Base-by-base conservation (phyloP, 2,329 filamentous ascomycete species). In the Fusarium sp. region DNA sequence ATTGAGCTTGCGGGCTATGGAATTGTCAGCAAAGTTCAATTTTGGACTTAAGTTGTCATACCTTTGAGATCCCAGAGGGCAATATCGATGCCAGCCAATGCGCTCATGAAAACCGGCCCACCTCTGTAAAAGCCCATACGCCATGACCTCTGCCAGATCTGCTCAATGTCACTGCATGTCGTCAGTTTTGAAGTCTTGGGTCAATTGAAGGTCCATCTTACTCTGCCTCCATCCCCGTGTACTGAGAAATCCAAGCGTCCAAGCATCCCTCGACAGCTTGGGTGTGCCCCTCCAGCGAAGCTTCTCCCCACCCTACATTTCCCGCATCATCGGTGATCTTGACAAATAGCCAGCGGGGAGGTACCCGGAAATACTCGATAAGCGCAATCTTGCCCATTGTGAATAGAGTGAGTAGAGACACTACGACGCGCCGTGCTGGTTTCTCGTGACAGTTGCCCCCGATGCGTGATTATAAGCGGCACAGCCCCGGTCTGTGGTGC, bases 21-120 rank as follows among this genome's bases (percentile, higher is more conserved):
- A 1, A 8, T 9, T 11, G 62, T 66, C 7, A 67, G 48, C 5
- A 8, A 3, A 1, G 23, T 23, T 23, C 23, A 23, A 23, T 23
- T 4, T 23, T 23, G 23, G 23, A 23, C 23, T 23, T 23, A 4
- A 23, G 23, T 23, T 23, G 23, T 23, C 23, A 23, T 23, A 81
- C 83, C 83, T 82, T 94, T 94, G 18, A 94, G 82, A 79, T 94
- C 92, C 92, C 92, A 95, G 0, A 94, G 81, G 0, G 92, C 92
- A 77, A 95, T 95, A 75, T 95, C 92, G 54, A 95, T 89, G 3
- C 93, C 93, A 0, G 91, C 88, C 15, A 95, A 80, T 0, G 92
- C 93, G 70, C 89, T 92, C 92, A 95, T 94, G 70, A 95, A 91
- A 10, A 95, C 92, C 0, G 92, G 91, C 0, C 92, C 93, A 3